These are phyloP conservation scores for Aspergillus panamensis DNA, from an alignment of 495 filamentous ascomycete genomes.

Conservation along the genomic window DNA sequence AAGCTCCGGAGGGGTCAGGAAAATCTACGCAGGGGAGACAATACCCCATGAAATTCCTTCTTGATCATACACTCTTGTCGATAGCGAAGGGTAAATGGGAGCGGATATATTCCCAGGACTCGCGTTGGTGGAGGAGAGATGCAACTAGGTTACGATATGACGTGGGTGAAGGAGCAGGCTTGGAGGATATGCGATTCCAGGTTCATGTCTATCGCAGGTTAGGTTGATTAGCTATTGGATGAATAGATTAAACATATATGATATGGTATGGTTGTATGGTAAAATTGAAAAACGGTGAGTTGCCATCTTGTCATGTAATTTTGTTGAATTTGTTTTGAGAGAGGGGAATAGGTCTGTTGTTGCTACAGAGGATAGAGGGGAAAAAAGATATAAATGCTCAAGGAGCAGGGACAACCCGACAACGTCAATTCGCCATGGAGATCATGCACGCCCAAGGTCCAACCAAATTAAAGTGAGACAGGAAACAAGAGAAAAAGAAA, in stretches of 20 bases:
- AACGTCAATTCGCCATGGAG: constrained; percentile 31
- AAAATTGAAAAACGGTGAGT: not conserved
- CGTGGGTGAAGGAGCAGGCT: constrained; percentile 53
- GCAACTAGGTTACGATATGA: constrained; percentile 67
- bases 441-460: constrained; percentile 33
- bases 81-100: constrained; percentile 59
- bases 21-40: constrained; percentile 50
- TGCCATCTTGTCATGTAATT: no score
- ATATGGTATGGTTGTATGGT: no score
- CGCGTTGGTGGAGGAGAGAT: constrained; percentile 76
- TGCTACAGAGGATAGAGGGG: constrained; percentile 39
- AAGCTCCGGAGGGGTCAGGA: constrained; percentile 5
- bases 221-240: constrained; percentile 11
- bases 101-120: constrained; percentile 67
- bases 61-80: constrained; percentile 74
- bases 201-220: constrained; percentile 68
- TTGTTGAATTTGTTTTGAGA: constrained; percentile 5
- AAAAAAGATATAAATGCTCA: constrained; percentile 8
- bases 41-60: constrained; percentile 91
- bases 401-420: constrained; percentile 24
- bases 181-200: constrained; percentile 96
- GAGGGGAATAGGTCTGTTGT: constrained; percentile 38
- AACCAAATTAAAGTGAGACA: constrained; percentile 16
- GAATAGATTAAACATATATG: no score
- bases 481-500: constrained; percentile 9